A percentile compares a stretch with the other conserved stretches of the same genome.
Conservation (phyloP, 2,329 filamentous ascomycete species). For the Arthrinium puccinioides region DNA sequence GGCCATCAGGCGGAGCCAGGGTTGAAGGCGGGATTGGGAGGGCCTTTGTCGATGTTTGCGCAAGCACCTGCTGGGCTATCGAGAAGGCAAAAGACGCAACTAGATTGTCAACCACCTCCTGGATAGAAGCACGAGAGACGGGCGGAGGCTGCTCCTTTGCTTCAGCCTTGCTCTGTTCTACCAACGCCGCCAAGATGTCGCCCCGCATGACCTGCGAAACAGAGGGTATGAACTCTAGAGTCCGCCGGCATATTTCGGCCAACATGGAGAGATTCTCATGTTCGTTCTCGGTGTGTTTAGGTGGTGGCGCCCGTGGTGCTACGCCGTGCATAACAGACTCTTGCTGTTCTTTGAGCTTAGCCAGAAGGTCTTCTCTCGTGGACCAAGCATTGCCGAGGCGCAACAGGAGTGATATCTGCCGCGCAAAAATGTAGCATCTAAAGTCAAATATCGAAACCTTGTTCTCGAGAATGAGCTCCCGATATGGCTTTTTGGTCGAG, state of each 20-base stretch:
- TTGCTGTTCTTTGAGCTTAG: conserved; percentile 55
- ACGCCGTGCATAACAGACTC: conserved; percentile 51
- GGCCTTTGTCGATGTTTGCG: conserved; percentile 64
- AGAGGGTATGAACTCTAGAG: conserved; percentile 76
- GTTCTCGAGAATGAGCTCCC: conserved; percentile 86
- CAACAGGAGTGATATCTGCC: conserved; percentile 76
- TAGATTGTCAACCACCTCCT: conserved; percentile 61
- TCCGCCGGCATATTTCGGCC: conserved; percentile 78
- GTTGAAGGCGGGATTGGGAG: conserved; percentile 59
- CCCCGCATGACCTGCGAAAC: conserved; percentile 72
- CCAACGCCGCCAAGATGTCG: conserved; percentile 63
- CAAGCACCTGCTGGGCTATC: conserved; percentile 67
- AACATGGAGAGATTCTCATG: conserved; percentile 70
- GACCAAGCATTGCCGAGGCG: conserved; percentile 71
- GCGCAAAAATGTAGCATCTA: conserved; percentile 83
- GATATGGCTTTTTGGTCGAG: conserved; percentile 69
- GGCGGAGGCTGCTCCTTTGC: conserved; percentile 23
- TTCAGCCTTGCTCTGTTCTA: conserved; percentile 28
- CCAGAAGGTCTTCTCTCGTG: conserved; percentile 53
- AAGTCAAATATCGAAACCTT: conserved; percentile 97
- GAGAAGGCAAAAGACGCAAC: conserved; percentile 74
- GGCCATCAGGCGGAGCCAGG: conserved; percentile 34
- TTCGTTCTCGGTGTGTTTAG: conserved; percentile 46
- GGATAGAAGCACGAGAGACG: conserved; percentile 27
- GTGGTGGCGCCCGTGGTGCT: conserved; percentile 41